Evolutionary conservation across 2,329 filamentous ascomycete species (phyloP).

Genomic region (Cadophora malorum): DNA sequence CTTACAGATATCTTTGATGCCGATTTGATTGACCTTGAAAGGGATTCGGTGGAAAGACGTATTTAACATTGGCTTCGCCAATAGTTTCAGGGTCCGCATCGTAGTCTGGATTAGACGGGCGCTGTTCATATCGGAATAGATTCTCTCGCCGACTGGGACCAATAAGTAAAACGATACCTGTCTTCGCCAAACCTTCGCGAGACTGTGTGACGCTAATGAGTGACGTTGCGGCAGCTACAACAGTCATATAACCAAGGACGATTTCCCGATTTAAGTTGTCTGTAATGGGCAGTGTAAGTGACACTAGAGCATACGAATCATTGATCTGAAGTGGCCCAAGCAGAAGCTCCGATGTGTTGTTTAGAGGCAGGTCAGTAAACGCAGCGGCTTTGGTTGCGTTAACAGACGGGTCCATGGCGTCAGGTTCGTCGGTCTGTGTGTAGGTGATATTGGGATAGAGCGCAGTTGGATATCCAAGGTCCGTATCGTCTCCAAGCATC

Average conservation of each 20-base stretch:
- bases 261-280: conserved; percentile 66
- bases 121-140: conserved; percentile 56
- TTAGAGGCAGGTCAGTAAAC: conserved; percentile 48
- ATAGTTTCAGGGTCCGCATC: conserved; percentile 50
- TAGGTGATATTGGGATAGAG: conserved; percentile 85
- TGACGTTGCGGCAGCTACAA: conserved; percentile 72
- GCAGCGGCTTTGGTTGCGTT: conserved; percentile 38
- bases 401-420: conserved; percentile 39
- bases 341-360: conserved; percentile 64
- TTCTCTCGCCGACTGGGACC: conserved; percentile 73
- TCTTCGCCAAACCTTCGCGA: conserved; percentile 72
- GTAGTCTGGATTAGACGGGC: conserved; percentile 56
- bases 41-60: conserved; percentile 63
- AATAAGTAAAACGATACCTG: conserved; percentile 73
- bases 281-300: conserved; percentile 80
- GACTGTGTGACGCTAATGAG: conserved; percentile 68
- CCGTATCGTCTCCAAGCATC: conserved; percentile 63
- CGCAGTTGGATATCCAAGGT: conserved; percentile 70
- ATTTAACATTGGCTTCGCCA: conserved; percentile 57
- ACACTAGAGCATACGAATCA: conserved; percentile 75
- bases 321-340: conserved; percentile 66
- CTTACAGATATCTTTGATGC: conserved; percentile 51
- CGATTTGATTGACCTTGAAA: conserved; percentile 52
- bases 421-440: conserved; percentile 33
- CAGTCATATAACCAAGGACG: conserved; percentile 83